A percentile compares a stretch with the other conserved stretches of the same genome.
Conservation (phyloP, 1,139 yeast genomes). For the Protomyces lactucae-debilis region DNA sequence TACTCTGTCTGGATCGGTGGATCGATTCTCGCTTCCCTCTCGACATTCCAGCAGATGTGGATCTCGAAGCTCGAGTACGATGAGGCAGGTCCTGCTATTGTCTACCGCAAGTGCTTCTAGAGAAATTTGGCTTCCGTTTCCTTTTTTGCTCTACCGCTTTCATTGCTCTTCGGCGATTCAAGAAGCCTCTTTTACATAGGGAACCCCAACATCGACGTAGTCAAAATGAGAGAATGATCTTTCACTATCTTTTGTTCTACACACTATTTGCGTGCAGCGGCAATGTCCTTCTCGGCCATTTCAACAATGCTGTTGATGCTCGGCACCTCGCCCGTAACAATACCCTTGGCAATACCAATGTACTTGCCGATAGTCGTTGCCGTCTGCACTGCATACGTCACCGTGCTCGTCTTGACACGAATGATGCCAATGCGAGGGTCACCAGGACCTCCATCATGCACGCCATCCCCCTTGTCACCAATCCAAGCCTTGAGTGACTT, state of each 20-base stretch:
- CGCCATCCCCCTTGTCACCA: constrained; percentile 39
- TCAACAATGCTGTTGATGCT: constrained; percentile 25
- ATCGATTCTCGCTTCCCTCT: constrained; percentile 77
- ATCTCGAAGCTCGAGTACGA: constrained; percentile 86
- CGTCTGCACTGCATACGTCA: constrained; percentile 30
- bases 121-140: background rate
- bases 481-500: constrained; percentile 89
- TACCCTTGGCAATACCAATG: constrained; percentile 20
- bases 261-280: constrained; percentile 11
- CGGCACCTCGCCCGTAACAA: constrained; percentile 25
- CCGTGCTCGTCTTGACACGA: constrained; percentile 29
- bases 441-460: constrained; percentile 22
- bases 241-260: background rate
- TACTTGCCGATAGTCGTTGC: constrained; percentile 5
- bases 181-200: background rate
- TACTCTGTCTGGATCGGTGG: constrained; percentile 93
- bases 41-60: constrained; percentile 98
- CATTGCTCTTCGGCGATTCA: background rate
- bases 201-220: background rate
- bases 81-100: constrained; percentile 97
- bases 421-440: constrained; percentile 39
- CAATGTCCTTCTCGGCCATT: constrained; percentile 20
- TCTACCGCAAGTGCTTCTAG: constrained; percentile 99
- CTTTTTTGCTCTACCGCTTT: background rate
- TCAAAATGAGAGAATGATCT: background rate